Percentiles rank a stretch among this genome's conserved stretches.
Conservation (phyloP, 2,329 filamentous ascomycete genomes). For the Colletotrichum destructivum region DNA sequence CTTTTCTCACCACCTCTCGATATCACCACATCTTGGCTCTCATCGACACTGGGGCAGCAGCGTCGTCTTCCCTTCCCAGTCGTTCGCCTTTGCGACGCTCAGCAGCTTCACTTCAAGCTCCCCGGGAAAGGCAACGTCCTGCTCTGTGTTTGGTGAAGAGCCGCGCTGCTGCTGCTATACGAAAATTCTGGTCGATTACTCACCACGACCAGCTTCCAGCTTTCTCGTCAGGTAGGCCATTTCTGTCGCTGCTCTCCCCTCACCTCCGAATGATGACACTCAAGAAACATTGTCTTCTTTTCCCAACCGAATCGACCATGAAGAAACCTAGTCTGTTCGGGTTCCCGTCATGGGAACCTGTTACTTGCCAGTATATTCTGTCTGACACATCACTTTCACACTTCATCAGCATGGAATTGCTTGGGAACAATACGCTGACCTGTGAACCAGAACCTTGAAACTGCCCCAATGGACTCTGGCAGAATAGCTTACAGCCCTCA, state of each 20-base stretch:
- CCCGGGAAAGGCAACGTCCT: neutral
- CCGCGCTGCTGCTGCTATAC: neutral
- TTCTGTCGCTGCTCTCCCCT: constrained; percentile 2
- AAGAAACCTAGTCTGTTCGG: constrained; percentile 81
- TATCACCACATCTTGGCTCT: constrained; percentile 11
- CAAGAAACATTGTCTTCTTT: constrained; percentile 82
- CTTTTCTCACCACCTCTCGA: neutral
- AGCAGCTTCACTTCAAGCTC: constrained; percentile 1
- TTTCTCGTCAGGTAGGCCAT: constrained; percentile 27
- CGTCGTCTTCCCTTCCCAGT: too few relatives aligned
- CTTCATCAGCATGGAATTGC: constrained; percentile 14
- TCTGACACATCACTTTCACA: constrained; percentile 70
- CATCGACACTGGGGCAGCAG: neutral
- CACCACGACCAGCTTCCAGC: neutral
- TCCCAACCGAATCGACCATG: constrained; percentile 91
- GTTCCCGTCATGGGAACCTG: constrained; percentile 74
- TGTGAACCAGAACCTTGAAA: neutral
- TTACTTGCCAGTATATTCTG: constrained; percentile 93
- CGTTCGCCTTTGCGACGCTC: neutral
- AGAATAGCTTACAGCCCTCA: too few relatives aligned
- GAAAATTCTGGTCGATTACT: neutral
- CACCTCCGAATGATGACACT: constrained; percentile 78
- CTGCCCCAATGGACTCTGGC: neutral
- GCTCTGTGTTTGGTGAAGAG: neutral
- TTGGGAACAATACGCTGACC: constrained; percentile 11